Conservation (phyloP, 2,329 filamentous ascomycete species). For the Aspergillus sp. region DNA sequence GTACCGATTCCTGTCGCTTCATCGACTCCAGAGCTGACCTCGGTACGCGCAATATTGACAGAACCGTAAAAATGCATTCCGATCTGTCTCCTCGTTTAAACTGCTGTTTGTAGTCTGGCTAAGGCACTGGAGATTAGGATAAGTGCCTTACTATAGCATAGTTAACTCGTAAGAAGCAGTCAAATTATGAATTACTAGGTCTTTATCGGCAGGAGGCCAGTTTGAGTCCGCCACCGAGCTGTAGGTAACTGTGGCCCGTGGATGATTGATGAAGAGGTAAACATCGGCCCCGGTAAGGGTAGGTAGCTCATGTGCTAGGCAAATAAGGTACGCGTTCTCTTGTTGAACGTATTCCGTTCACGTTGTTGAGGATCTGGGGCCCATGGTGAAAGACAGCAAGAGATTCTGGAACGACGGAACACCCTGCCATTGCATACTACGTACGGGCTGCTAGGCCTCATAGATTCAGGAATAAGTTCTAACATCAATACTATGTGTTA, state of each 20-base stretch:
- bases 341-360: conserved; percentile 7
- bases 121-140: conserved; percentile 4
- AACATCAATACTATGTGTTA: too few relatives aligned
- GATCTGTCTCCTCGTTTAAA: background rate
- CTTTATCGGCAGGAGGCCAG: conserved; percentile 6
- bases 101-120: background rate
- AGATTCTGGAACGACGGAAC: background rate
- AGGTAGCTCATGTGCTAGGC: conserved; percentile 9
- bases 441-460: too few relatives aligned
- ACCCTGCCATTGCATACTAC: too few relatives aligned
- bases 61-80: background rate
- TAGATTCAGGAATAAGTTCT: too few relatives aligned
- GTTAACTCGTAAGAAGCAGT: background rate
- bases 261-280: conserved; percentile 11
- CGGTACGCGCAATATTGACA: conserved; percentile 4
- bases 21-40: conserved; percentile 6
- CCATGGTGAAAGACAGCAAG: conserved; percentile 7
- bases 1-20: background rate
- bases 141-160: background rate
- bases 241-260: conserved; percentile 8
- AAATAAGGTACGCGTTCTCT: conserved; percentile 9
- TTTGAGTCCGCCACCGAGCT: conserved; percentile 4
- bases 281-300: conserved; percentile 3
- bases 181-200: conserved; percentile 3
- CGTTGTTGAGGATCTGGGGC: conserved; percentile 5